Evolutionary conservation across 805 yeast genomes (phyloP).

Genomic region (Sungouiella blattae): DNA sequence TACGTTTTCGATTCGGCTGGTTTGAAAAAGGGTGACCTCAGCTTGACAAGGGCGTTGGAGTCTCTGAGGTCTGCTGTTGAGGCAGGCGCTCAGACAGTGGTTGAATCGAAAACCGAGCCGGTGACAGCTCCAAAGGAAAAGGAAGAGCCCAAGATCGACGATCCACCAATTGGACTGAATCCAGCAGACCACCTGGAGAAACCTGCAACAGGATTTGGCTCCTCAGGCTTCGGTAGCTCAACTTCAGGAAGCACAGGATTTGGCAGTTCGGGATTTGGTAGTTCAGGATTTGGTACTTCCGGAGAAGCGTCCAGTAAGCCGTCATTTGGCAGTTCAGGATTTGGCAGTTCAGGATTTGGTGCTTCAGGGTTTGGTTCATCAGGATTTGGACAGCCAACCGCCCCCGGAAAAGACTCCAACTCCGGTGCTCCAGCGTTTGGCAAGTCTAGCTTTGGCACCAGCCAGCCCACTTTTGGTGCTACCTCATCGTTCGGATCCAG

Average conservation of each 20-base stretch:
- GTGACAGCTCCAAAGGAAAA: no score
- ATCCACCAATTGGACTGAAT: no score
- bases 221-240: constrained; percentile 4
- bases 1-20: constrained; percentile 57
- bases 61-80: constrained; percentile 16
- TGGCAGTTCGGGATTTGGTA: constrained; percentile 4
- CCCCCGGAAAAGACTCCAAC: background rate
- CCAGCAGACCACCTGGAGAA: no score
- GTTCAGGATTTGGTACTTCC: background rate
- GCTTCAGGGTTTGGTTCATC: constrained; percentile 12
- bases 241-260: background rate
- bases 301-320: background rate
- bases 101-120: no score
- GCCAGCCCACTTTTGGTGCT: background rate
- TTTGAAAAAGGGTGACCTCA: constrained; percentile 30
- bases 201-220: constrained; percentile 7
- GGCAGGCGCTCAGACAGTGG: no score
- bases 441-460: constrained; percentile 12
- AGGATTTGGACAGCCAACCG: constrained; percentile 9
- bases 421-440: constrained; percentile 1
- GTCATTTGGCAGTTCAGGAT: constrained; percentile 4
- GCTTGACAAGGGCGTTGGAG: constrained; percentile 6
- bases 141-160: no score
- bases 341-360: constrained; percentile 6
- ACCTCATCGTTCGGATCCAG: background rate